Evolutionary conservation across 176 grass and related monocot genomes (phyloP), one percentile per base, ranked within the genome.

Genomic region (Tuctoria greenei): DNA sequence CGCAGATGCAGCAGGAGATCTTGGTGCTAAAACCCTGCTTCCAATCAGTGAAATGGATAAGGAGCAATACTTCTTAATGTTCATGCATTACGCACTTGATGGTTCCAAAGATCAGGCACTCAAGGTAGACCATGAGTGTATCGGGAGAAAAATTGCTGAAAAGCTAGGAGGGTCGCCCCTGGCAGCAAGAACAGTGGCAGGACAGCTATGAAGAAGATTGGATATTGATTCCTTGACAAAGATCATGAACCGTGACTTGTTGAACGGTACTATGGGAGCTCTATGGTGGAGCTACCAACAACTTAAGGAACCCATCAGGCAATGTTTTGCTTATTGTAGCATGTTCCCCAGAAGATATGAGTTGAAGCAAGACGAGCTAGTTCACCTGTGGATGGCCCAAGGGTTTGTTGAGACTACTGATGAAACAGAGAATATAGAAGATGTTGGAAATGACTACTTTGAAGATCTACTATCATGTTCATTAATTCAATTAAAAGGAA

Each of bases 271-370:
- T 12, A 77, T 36, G 35, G 61, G 68, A 10, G 35, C 41, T 16
- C 25, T 82, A 6, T 63, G 67, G 64, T 82, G 65, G 78, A 82
- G 78, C n/a, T 87, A 81, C 42, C 64, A 87, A 0, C 62, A 82
- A 9, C 56, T 82, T 2, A 8, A 54, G 0, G n/a, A 49, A 12
- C 61, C 45, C 1, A 5, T 81, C 6, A 78, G 60, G 14, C 10
- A 49, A 24, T 87, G 79, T 51, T 87, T 83, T 44, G n/a, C n/a
- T n/a, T 83, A 78, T 18, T 88, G 71, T 35, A 79, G 58, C 20
- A 16, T 78, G 0, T 87, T 78, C 27, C 57, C 44, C 0, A 78
- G 54, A 77, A 73, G 71, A 15, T 1, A 71, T 10, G 0, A 0
- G 1, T 57, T 85, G 13, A 0, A 16, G 0, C 39, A n/a, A 34